These are phyloP conservation scores for Moringa oleifera DNA, from an alignment of 345 rosid species.

Conservation along the genomic window DNA sequence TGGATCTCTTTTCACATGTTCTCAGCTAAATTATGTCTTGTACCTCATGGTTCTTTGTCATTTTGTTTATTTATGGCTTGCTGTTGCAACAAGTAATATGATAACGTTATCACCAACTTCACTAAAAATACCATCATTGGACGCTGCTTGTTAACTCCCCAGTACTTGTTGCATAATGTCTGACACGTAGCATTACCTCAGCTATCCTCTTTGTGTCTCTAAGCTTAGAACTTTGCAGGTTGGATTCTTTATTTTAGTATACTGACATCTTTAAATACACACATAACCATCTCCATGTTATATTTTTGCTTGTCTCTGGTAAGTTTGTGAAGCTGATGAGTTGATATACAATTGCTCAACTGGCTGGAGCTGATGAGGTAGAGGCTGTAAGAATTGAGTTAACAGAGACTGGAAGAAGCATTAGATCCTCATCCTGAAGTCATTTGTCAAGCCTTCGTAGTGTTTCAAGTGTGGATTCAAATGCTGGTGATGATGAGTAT, in stretches of 20 bases:
- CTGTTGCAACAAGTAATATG: background rate
- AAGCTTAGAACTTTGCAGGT: background rate
- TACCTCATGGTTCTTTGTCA: background rate
- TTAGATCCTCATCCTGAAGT: conserved; percentile 7
- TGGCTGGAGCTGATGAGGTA: conserved; percentile 29
- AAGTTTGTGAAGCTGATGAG: background rate
- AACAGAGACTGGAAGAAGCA: conserved; percentile 21
- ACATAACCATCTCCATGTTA: background rate
- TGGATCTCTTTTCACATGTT: no score
- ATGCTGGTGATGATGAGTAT: conserved; percentile 24
- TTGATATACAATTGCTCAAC: conserved; percentile 20
- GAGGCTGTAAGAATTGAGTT: conserved; percentile 34
- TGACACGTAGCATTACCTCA: background rate
- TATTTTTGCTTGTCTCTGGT: no score
- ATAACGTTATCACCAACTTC: no score
- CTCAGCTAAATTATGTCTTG: no score
- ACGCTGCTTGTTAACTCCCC: background rate
- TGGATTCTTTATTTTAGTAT: no score
- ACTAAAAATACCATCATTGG: no score
- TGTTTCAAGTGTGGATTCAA: background rate
- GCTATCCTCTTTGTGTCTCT: background rate
- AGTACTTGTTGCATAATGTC: background rate
- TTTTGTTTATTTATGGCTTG: background rate
- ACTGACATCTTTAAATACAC: background rate
- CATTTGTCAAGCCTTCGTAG: conserved; percentile 19